Percentiles rank a stretch among this genome's conserved stretches.
Evolutionary conservation across 176 grass and related monocot species (phyloP).

Genomic region (Elymus sibiricus): DNA sequence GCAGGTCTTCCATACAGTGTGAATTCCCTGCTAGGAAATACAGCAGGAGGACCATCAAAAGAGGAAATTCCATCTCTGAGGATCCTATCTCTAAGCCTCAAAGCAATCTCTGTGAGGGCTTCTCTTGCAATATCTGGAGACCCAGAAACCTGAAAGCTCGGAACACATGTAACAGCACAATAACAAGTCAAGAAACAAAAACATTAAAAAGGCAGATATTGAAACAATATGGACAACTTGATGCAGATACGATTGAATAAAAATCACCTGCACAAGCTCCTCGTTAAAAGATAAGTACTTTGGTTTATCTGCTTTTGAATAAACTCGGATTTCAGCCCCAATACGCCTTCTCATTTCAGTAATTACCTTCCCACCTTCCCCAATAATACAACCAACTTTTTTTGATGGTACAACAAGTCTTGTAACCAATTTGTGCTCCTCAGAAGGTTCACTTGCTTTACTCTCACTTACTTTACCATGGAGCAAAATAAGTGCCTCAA

Average conservation of each 20-base stretch:
- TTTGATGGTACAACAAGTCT: conserved; percentile 90
- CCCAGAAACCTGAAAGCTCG: conserved; percentile 64
- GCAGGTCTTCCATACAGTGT: conserved; percentile 26
- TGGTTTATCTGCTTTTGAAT: conserved; percentile 82
- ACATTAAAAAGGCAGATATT: background rate
- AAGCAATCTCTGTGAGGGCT: conserved; percentile 69
- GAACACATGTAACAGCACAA: conserved; percentile 39
- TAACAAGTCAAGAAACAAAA: conserved; percentile 32
- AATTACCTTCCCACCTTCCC: conserved; percentile 88
- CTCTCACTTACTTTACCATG: conserved; percentile 58
- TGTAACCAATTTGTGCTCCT: conserved; percentile 62
- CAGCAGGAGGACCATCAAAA: conserved; percentile 47
- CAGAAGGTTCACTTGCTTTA: conserved; percentile 21
- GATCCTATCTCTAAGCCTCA: conserved; percentile 73
- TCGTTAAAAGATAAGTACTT: conserved; percentile 82
- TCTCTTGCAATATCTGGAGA: conserved; percentile 47
- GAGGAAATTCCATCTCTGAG: conserved; percentile 44
- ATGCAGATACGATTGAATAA: conserved; percentile 28
- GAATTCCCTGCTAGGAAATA: conserved; percentile 46
- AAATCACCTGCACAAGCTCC: conserved; percentile 90
- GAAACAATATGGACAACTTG: conserved; percentile 27
- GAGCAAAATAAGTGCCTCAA: conserved; percentile 88
- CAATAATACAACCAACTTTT: conserved; percentile 94
- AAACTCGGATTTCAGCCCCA: conserved; percentile 89
- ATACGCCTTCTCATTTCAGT: conserved; percentile 94